Percentiles rank a stretch among this genome's conserved stretches.
phyloP scores from a whole-genome alignment of 75 land plant genomes.

The Sequoia sempervirens region DNA sequence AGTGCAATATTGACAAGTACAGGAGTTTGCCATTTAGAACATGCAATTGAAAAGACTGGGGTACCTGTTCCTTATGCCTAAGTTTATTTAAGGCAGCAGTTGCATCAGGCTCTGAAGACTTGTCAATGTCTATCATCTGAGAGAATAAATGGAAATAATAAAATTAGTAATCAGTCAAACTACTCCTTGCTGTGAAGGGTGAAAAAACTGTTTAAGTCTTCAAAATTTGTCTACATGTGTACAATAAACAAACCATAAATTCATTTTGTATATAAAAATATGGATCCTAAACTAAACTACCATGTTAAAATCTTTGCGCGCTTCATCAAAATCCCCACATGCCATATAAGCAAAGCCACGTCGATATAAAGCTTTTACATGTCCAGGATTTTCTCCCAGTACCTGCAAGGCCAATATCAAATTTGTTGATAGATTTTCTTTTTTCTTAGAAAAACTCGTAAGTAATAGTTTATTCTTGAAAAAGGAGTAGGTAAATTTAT shows the following conservation, averaged over 20 bases:
- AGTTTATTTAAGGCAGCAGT: slow-evolving; percentile 80
- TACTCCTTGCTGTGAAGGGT: background rate
- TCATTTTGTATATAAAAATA: background rate
- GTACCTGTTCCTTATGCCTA: slow-evolving; percentile 70
- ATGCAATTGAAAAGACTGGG: background rate
- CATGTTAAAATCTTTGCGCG: slow-evolving; percentile 75
- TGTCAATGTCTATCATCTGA: slow-evolving; percentile 78
- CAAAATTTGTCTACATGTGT: background rate
- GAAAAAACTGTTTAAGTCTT: slow-evolving; percentile 1
- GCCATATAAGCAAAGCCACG: slow-evolving; percentile 85
- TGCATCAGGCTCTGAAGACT: slow-evolving; percentile 75
- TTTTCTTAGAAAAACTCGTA: background rate
- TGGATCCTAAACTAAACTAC: slow-evolving; percentile 21
- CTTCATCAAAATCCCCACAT: slow-evolving; percentile 91
- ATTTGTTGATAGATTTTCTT: background rate
- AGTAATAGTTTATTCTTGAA: background rate
- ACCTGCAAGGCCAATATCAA: slow-evolving; percentile 43
- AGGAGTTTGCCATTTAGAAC: background rate
- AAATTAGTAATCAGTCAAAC: background rate
- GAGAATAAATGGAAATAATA: background rate
- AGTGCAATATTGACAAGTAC: background rate
- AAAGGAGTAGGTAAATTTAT: background rate
- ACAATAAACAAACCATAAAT: background rate
- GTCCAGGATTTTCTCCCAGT: slow-evolving; percentile 69
- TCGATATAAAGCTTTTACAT: slow-evolving; percentile 86